These are phyloP conservation scores for Peronosclerospora sorghi DNA, from an alignment of 352 stramenopile species.

Conservation along the genomic window DNA sequence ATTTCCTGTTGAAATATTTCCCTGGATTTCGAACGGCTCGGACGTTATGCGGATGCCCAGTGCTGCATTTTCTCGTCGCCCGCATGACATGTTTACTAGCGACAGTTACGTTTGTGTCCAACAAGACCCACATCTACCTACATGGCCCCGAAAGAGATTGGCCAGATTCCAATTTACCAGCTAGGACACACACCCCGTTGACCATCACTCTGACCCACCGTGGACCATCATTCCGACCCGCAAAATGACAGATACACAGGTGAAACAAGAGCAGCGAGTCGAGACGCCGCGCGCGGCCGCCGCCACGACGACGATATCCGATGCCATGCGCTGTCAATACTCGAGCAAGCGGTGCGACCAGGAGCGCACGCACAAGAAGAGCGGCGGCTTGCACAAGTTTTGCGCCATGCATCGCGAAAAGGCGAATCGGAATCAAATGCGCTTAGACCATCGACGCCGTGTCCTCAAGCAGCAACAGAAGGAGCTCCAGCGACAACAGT, in stretches of 20 bases:
- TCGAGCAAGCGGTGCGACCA: constrained; percentile 58
- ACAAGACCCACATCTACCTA: too few relatives aligned
- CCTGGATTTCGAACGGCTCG: constrained; percentile 15
- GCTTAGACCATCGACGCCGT: constrained; percentile 43
- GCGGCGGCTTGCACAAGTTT: constrained; percentile 58
- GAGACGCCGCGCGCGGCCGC: neutral
- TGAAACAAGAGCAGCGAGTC: neutral
- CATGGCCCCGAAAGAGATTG: too few relatives aligned
- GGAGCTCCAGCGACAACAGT: constrained; percentile 27
- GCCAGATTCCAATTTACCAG: constrained; percentile 25
- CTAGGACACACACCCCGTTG: constrained; percentile 9
- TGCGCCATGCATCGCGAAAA: constrained; percentile 60
- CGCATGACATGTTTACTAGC: constrained; percentile 3
- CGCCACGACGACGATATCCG: constrained; percentile 10
- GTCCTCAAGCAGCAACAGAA: constrained; percentile 44
- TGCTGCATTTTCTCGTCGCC: neutral
- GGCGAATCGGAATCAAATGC: constrained; percentile 69
- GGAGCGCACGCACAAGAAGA: constrained; percentile 49
- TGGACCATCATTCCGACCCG: too few relatives aligned
- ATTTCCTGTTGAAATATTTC: constrained; percentile 14
- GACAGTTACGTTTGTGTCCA: constrained; percentile 5
- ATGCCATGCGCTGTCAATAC: constrained; percentile 52
- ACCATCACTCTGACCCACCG: constrained; percentile 1
- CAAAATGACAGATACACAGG: too few relatives aligned
- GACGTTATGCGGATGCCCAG: constrained; percentile 6